Evolutionary conservation across 768 basidiomycete species (phyloP).

Genomic region (Gloeopeniophorella convolvens): DNA sequence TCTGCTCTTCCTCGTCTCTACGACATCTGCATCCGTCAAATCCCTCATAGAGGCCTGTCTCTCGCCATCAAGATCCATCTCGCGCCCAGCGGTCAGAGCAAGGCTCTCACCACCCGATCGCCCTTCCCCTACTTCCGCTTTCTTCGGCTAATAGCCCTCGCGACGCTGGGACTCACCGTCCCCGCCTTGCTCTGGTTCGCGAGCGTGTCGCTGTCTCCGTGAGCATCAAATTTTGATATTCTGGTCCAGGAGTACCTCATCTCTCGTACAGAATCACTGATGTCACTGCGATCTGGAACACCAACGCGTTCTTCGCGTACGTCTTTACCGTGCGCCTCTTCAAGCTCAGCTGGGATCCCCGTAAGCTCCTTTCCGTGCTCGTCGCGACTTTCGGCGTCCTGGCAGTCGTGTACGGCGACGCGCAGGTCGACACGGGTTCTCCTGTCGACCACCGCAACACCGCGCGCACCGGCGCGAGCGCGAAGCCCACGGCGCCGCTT

Average conservation of each 20-base stretch:
- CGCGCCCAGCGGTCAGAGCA: slow-evolving; percentile 5
- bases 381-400: slow-evolving; percentile 79
- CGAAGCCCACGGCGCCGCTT: slow-evolving; percentile 44
- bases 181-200: slow-evolving; percentile 74
- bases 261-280: slow-evolving; percentile 56
- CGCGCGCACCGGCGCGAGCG: not conserved
- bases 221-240: slow-evolving; percentile 29
- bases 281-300: slow-evolving; percentile 78
- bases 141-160: slow-evolving; percentile 26
- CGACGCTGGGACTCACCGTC: slow-evolving; percentile 54
- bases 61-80: slow-evolving; percentile 38
- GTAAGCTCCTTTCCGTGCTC: slow-evolving; percentile 62
- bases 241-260: not conserved
- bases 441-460: slow-evolving; percentile 9
- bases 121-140: slow-evolving; percentile 30
- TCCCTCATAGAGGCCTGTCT: slow-evolving; percentile 47
- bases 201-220: slow-evolving; percentile 67
- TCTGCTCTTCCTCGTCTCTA: slow-evolving; percentile 53
- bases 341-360: slow-evolving; percentile 52
- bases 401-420: slow-evolving; percentile 73
- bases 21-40: slow-evolving; percentile 40
- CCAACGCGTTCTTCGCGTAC: slow-evolving; percentile 89
- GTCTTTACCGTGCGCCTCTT: slow-evolving; percentile 72
- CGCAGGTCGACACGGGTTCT: slow-evolving; percentile 26
- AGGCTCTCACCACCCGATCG: not conserved